Evolutionary conservation across 306 rosid genomes (phyloP), one percentile per base, ranked within the genome.

Genomic region (Cicer cuneatum): DNA sequence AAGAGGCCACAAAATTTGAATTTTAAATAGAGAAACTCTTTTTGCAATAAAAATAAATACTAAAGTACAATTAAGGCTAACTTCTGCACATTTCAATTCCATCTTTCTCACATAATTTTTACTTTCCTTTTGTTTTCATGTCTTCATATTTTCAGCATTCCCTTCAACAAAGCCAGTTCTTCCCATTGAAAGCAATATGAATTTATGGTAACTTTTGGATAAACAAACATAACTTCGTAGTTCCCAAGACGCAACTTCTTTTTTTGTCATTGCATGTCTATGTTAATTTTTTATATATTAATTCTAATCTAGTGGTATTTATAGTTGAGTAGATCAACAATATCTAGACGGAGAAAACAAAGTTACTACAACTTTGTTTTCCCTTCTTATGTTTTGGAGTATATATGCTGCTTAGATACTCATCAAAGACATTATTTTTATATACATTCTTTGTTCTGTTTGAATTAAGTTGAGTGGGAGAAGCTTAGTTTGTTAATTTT

Each of bases 281-380:
- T 48, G 19, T 35, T 21, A 47, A 49, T n/a, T 77, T 60, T 62
- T 19, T 65, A 72, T 18, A 38, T 65, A 72, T 18, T 51, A 19
- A 5, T 47, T 29, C 45, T 57, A 24, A 61, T 66, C 35, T 29
- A 29, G 21, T 10, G 29, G 74, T 54, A 66, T 78, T 71, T 83
- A 38, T 78, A 46, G 81, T 83, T 65, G 74, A 87, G 91, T 77
- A 81, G 93, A 82, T 87, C 81, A 88, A 78, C 92, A 52, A 87
- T 80, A 89, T 65, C 41, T 7, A 12, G 82, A 51, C 90, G 89
- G 90, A 83, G 87, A 86, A 79, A 82, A 73, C 90, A 46, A 85
- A 76, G 88, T 18, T 18, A 51, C 12, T 2, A 29, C 35, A 29
- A 29, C 35, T 29, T 3, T 29, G 3, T 72, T 41, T 58, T 12